These are phyloP conservation scores for Russula brevipes DNA, from an alignment of 768 basidiomycete genomes.

Conservation along the genomic window DNA sequence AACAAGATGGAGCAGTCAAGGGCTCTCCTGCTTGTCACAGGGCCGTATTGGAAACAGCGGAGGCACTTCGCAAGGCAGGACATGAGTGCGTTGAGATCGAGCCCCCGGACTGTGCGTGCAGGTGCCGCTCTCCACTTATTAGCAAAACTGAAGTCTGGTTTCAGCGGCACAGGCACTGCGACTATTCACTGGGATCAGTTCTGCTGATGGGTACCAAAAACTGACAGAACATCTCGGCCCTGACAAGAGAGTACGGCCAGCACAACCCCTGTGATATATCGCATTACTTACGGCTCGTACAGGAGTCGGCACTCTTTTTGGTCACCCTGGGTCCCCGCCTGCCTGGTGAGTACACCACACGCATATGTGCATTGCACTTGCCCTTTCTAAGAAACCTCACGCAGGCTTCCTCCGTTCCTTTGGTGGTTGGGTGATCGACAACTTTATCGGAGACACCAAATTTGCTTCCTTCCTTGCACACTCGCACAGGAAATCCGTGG, in stretches of 20 bases:
- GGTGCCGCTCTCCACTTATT: not conserved
- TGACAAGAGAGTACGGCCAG: slow-evolving; percentile 15
- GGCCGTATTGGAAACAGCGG: slow-evolving; percentile 37
- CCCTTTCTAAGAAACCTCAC: not conserved
- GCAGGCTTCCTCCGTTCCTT: slow-evolving; percentile 19
- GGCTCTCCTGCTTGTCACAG: slow-evolving; percentile 27
- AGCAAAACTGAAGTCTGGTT: not conserved
- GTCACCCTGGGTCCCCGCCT: slow-evolving; percentile 20
- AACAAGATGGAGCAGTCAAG: slow-evolving; percentile 17
- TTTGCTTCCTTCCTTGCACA: slow-evolving; percentile 13
- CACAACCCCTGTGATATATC: not conserved
- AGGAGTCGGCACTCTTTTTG: slow-evolving; percentile 23
- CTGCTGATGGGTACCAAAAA: slow-evolving; percentile 23
- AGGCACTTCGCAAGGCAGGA: slow-evolving; percentile 34
- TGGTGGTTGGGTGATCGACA: slow-evolving; percentile 7
- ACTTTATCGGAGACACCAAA: slow-evolving; percentile 12
- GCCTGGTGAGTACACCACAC: slow-evolving; percentile 3
- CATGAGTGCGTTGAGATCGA: slow-evolving; percentile 40
- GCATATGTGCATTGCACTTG: no score
- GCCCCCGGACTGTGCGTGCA: slow-evolving; percentile 16
- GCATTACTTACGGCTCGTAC: not conserved
- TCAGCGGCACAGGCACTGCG: slow-evolving; percentile 6
- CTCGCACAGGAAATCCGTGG: slow-evolving; percentile 8
- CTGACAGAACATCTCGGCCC: slow-evolving; percentile 22
- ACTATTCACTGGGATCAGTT: slow-evolving; percentile 15